Evolutionary conservation across 2,329 filamentous ascomycete species (phyloP), one percentile per base, ranked within the genome.

Genomic region (Emmonsiellopsis sp.): DNA sequence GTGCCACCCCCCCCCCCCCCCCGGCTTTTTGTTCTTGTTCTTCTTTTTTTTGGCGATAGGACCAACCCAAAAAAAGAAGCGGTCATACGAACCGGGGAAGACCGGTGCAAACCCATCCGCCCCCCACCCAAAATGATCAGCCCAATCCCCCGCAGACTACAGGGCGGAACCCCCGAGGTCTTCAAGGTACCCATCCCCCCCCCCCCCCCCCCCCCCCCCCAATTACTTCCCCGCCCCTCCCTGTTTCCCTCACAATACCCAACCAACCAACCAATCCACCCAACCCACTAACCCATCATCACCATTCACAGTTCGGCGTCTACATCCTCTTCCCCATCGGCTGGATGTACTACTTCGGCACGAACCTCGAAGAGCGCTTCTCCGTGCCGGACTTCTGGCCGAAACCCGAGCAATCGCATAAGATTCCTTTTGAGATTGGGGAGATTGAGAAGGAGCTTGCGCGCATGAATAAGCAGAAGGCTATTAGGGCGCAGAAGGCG

Each of bases 311-410:
- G 92, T 98, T 98, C 71, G 91, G 92, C 76, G 88, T 94, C 81
- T 98, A 98, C 77, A 85, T 98, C 76, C 86, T 96, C 80, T 98
- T 98, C 74, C 93, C 93, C 14, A 97, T 98, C 65, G 90, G 88
- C 63, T 91, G 93, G 78, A 98, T 98, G 93, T 97, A 94, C 79
- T 98, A 98, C 77, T 98, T 97, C 72, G 93, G 93, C 68, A 95
- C 91, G 53, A 98, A 98, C 72, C 88, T 98, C 67, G 93, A 98
- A 73, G 81, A 86, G 61, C 86, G 89, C 59, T 98, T 98, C 77
- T 75, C 81, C 47, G 88, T 97, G 1, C 84, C 87, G 21, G 87
- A 86, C 54, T 98, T 98, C 78, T 98, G 93, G 93, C 93, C 93
- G 32, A 88, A 85, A 64, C 77, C 71, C 7, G 70, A 72, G 55